Evolutionary conservation across 257 asterid genomes (phyloP).

Genomic region (Ajuga chamaepitys): DNA sequence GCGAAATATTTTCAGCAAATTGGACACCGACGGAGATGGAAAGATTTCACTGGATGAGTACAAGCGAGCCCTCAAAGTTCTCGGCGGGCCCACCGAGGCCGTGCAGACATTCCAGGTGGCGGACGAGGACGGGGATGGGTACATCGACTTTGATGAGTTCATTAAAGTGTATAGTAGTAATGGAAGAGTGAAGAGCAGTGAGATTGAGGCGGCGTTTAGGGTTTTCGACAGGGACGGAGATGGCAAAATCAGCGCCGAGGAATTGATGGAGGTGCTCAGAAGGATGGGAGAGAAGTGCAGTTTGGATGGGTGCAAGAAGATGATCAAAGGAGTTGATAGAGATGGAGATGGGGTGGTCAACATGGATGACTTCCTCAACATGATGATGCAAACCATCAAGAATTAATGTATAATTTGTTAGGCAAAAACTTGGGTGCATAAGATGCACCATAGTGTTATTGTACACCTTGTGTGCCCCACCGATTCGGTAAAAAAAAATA

Average conservation of each 20-base stretch:
- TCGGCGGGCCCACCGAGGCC: constrained; percentile 22
- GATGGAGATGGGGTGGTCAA: constrained; percentile 43
- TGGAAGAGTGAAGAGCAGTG: constrained; percentile 25
- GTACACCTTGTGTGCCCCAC: no score
- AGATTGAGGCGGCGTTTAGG: constrained; percentile 27
- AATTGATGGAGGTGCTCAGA: constrained; percentile 30
- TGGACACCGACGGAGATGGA: constrained; percentile 40
- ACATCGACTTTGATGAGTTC: constrained; percentile 42
- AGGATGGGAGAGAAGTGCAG: constrained; percentile 39
- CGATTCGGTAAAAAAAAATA: no score
- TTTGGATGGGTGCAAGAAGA: constrained; percentile 27
- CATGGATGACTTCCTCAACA: constrained; percentile 33
- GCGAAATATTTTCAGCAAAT: constrained; percentile 27
- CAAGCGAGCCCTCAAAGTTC: constrained; percentile 16
- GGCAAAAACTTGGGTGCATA: no score
- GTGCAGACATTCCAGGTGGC: constrained; percentile 23
- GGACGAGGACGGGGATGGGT: constrained; percentile 43
- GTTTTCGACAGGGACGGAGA: constrained; percentile 33
- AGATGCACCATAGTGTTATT: no score
- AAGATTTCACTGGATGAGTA: constrained; percentile 35
- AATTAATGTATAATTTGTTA: not conserved
- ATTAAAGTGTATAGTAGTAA: not conserved
- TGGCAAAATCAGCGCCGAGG: constrained; percentile 40
- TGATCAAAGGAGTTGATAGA: constrained; percentile 33
- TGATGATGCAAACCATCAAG: constrained; percentile 34